phyloP scores from a whole-genome alignment of 495 filamentous ascomycete genomes.

The Endocarpon pusillum region DNA sequence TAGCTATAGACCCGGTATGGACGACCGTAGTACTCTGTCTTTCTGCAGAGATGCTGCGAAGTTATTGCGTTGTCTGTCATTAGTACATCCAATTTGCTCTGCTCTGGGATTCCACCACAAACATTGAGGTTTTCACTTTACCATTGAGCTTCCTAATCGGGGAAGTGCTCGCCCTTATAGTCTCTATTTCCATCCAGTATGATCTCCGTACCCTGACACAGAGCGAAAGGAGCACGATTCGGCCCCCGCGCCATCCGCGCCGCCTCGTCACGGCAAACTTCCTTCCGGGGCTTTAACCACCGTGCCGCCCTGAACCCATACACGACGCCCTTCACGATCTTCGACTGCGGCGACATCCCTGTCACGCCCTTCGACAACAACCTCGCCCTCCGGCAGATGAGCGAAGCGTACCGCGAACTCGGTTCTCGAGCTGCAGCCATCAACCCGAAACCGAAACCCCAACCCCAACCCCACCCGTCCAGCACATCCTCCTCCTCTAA shows the following conservation, averaged over 20 bases:
- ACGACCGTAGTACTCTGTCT: neutral
- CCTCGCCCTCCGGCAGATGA: slow-evolving; percentile 20
- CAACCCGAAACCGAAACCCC: too few relatives aligned
- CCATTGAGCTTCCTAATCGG: too few relatives aligned
- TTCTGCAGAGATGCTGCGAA: neutral
- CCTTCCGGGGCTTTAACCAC: slow-evolving; percentile 49
- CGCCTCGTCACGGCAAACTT: slow-evolving; percentile 41
- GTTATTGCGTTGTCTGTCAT: too few relatives aligned
- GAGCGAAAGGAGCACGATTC: slow-evolving; percentile 54
- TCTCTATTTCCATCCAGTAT: slow-evolving; percentile 9
- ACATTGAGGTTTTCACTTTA: too few relatives aligned
- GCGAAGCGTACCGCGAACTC: slow-evolving; percentile 2
- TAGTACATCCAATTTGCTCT: too few relatives aligned
- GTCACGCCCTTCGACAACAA: slow-evolving; percentile 27
- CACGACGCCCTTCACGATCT: slow-evolving; percentile 35
- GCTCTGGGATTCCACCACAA: too few relatives aligned
- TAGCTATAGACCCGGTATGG: slow-evolving; percentile 8
- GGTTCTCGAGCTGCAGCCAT: slow-evolving; percentile 1
- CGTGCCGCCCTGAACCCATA: slow-evolving; percentile 50
- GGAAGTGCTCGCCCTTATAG: slow-evolving; percentile 18
- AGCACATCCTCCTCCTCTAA: slow-evolving; percentile 13
- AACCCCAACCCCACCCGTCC: neutral
- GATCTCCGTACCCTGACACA: slow-evolving; percentile 15
- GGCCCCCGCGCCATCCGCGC: slow-evolving; percentile 52
- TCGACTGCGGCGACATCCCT: slow-evolving; percentile 36